These are phyloP conservation scores for Dissophora ornata DNA, from an alignment of 192 early-diverging fungal genomes.

Conservation along the genomic window DNA sequence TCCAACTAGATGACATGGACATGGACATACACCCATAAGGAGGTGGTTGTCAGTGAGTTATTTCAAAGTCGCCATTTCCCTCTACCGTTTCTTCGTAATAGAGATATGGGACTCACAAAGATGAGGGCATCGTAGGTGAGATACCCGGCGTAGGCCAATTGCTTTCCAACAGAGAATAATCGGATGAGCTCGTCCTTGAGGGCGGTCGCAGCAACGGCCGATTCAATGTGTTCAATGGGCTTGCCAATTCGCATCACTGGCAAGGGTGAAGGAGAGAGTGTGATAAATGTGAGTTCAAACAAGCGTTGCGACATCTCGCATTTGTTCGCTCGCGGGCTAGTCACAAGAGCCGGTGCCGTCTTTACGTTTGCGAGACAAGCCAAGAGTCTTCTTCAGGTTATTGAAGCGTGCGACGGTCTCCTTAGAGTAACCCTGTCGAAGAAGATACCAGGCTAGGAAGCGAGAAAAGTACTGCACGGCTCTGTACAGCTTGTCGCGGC, in stretches of 20 bases:
- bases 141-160: conserved; percentile 69
- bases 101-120: conserved; percentile 72
- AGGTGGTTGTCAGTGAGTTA: neutral
- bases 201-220: conserved; percentile 59
- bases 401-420: conserved; percentile 67
- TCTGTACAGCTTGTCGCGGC: conserved; percentile 83
- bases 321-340: too few species aligned
- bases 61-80: neutral
- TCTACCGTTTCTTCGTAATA: neutral
- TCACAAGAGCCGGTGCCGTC: too few species aligned
- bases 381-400: conserved; percentile 69
- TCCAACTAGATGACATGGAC: conserved; percentile 57
- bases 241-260: conserved; percentile 57
- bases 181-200: conserved; percentile 71
- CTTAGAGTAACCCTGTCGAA: conserved; percentile 65
- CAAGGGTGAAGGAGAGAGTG: too few species aligned
- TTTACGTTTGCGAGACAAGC: conserved; percentile 74
- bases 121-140: conserved; percentile 70
- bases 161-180: conserved; percentile 65
- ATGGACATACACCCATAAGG: neutral
- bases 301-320: too few species aligned
- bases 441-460: conserved; percentile 77
- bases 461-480: conserved; percentile 90
- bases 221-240: conserved; percentile 72
- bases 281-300: too few species aligned